These are phyloP conservation scores for Inonotus hispidus DNA, from an alignment of 1,284 basidiomycete species.

Conservation along the genomic window DNA sequence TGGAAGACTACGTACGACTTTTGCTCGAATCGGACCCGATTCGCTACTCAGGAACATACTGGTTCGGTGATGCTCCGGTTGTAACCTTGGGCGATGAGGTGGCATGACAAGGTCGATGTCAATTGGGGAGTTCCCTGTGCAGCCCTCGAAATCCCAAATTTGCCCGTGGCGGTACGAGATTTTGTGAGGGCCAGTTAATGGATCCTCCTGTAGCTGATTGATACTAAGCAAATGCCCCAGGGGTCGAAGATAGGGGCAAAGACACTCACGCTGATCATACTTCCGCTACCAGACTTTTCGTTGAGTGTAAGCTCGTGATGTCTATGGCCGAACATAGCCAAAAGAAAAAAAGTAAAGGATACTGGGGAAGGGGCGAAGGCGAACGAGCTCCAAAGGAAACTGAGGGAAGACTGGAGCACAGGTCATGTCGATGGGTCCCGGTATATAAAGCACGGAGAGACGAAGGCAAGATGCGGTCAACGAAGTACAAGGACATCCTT, in stretches of 20 bases:
- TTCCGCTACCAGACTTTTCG: background rate
- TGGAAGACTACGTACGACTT: conserved; percentile 46
- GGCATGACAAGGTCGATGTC: conserved; percentile 65
- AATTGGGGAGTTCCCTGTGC: conserved; percentile 44
- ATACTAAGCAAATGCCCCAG: background rate
- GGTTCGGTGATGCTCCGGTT: conserved; percentile 63
- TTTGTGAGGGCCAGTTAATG: conserved; percentile 43
- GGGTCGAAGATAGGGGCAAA: background rate
- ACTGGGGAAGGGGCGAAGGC: background rate
- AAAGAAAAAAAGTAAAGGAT: background rate
- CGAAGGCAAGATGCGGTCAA: background rate
- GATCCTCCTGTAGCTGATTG: conserved; percentile 13
- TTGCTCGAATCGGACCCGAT: conserved; percentile 52
- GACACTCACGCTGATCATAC: background rate
- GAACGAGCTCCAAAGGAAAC: background rate
- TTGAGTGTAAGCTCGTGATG: background rate
- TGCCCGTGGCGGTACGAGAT: conserved; percentile 48
- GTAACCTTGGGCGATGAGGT: conserved; percentile 67
- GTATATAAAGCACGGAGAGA: background rate
- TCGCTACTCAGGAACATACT: conserved; percentile 57
- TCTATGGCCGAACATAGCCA: conserved; percentile 4
- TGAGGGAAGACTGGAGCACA: background rate
- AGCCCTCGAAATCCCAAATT: conserved; percentile 60
- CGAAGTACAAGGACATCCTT: conserved; percentile 5
- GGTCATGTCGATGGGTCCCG: background rate